These are phyloP conservation scores for Coemansia sp. DNA, from an alignment of 192 early-diverging fungal genomes.

Conservation along the genomic window DNA sequence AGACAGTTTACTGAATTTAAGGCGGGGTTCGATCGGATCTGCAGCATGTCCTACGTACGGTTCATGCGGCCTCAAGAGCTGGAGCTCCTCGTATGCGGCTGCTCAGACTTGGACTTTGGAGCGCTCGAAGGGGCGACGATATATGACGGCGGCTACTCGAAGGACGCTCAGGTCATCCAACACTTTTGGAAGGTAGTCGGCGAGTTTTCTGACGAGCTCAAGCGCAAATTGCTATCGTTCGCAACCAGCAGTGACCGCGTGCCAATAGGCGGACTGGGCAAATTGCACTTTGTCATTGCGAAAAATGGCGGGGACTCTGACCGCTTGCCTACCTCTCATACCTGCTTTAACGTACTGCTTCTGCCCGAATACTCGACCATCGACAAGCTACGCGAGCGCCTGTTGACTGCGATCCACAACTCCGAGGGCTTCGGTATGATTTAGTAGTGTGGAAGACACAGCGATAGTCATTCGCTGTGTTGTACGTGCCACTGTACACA, in stretches of 20 bases:
- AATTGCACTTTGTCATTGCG: constrained; percentile 83
- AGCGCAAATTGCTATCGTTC: constrained; percentile 88
- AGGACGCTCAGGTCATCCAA: constrained; percentile 65
- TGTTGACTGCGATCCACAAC: constrained; percentile 80
- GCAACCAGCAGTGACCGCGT: constrained; percentile 90
- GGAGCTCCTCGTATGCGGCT: constrained; percentile 85
- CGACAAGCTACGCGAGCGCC: constrained; percentile 74
- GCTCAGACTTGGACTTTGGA: constrained; percentile 80
- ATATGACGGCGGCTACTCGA: constrained; percentile 84
- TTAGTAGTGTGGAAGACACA: constrained; percentile 22
- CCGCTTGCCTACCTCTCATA: constrained; percentile 89
- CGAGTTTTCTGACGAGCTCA: constrained; percentile 77
- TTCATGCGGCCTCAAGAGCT: constrained; percentile 88
- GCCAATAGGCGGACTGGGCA: constrained; percentile 83
- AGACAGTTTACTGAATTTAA: constrained; percentile 79
- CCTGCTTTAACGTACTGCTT: constrained; percentile 90
- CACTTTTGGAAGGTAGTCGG: constrained; percentile 89
- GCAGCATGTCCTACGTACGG: constrained; percentile 54
- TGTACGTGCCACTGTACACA: not conserved
- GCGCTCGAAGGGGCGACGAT: constrained; percentile 75
- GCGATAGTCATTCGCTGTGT: not conserved
- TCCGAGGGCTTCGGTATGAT: constrained; percentile 82
- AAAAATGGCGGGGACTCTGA: constrained; percentile 85
- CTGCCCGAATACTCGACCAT: constrained; percentile 80
- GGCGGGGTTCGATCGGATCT: constrained; percentile 71